phyloP scores from a whole-genome alignment of 257 asterid genomes.

The Solanum medicagineum region DNA sequence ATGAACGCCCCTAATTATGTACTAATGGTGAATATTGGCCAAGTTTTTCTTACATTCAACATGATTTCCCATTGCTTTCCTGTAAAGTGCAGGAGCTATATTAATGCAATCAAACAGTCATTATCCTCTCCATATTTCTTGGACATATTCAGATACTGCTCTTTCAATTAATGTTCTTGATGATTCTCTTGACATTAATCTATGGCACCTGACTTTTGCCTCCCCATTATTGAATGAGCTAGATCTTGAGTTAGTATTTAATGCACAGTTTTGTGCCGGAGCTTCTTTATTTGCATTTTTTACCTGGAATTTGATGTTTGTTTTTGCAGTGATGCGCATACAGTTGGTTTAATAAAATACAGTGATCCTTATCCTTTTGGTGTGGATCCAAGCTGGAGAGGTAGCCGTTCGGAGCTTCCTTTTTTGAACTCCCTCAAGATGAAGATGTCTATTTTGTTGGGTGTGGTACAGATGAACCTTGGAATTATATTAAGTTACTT shows the following conservation, averaged over 20 bases:
- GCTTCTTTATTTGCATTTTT: not conserved
- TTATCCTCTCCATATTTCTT: not conserved
- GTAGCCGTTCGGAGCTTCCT: constrained; percentile 91
- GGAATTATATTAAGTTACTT: constrained; percentile 79
- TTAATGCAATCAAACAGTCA: not conserved
- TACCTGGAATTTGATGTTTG: not conserved
- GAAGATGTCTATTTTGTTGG: constrained; percentile 88
- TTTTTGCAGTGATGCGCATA: constrained; percentile 50
- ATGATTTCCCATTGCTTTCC: not conserved
- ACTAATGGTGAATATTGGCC: not conserved
- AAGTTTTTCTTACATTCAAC: not conserved
- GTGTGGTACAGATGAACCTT: constrained; percentile 87
- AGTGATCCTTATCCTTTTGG: constrained; percentile 86
- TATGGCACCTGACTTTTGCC: not conserved
- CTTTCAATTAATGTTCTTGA: not conserved
- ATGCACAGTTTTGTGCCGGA: not conserved
- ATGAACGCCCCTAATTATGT: not conserved
- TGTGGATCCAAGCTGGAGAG: constrained; percentile 96
- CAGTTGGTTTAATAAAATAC: constrained; percentile 57
- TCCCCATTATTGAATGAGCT: not conserved
- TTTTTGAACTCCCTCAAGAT: constrained; percentile 88
- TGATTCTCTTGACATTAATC: not conserved
- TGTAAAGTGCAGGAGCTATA: not conserved
- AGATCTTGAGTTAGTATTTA: not conserved
- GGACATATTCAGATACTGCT: not conserved